A percentile compares a stretch with the other conserved stretches of the same genome.
Evolutionary conservation across 2,329 filamentous ascomycete genomes (phyloP).

Genomic region (Colletotrichum viniferum): DNA sequence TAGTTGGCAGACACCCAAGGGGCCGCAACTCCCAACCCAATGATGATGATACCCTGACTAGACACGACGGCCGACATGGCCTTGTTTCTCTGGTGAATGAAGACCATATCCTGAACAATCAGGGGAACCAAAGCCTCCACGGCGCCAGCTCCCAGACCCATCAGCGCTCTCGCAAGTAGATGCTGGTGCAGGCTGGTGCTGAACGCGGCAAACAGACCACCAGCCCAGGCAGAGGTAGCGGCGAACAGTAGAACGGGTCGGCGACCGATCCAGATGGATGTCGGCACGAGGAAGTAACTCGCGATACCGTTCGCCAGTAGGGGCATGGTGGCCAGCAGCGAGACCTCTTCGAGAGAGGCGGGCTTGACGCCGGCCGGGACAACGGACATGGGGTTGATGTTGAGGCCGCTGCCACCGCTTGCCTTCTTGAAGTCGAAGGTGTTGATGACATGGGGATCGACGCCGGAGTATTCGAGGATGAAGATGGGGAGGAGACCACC

Average conservation of each 20-base stretch:
- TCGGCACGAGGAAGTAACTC: constrained; percentile 37
- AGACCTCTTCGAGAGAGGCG: constrained; percentile 31
- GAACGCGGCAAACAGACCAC: constrained; percentile 37
- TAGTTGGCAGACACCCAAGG: constrained; percentile 34
- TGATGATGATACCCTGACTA: constrained; percentile 33
- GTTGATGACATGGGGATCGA: constrained; percentile 31
- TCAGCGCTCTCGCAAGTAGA: constrained; percentile 32
- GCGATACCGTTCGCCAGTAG: constrained; percentile 37
- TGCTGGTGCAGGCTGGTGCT: constrained; percentile 33
- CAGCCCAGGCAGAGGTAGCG: constrained; percentile 34
- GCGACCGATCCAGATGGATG: constrained; percentile 39
- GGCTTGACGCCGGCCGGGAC: constrained; percentile 26
- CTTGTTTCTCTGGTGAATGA: constrained; percentile 39
- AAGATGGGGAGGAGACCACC: constrained; percentile 35
- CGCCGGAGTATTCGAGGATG: constrained; percentile 35
- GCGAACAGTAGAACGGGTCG: constrained; percentile 37
- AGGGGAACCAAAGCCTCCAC: constrained; percentile 39
- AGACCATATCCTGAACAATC: constrained; percentile 41
- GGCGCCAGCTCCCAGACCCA: constrained; percentile 38
- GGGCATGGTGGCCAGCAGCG: constrained; percentile 36
- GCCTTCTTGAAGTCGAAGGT: constrained; percentile 22
- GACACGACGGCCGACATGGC: constrained; percentile 34
- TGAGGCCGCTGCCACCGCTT: constrained; percentile 26
- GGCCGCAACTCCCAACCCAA: constrained; percentile 29
- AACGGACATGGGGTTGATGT: constrained; percentile 26